Percentiles rank a stretch among this genome's conserved stretches.
Evolutionary conservation across 371 early-diverging fungal genomes (phyloP).

Genomic region (Nematocida ironsii): DNA sequence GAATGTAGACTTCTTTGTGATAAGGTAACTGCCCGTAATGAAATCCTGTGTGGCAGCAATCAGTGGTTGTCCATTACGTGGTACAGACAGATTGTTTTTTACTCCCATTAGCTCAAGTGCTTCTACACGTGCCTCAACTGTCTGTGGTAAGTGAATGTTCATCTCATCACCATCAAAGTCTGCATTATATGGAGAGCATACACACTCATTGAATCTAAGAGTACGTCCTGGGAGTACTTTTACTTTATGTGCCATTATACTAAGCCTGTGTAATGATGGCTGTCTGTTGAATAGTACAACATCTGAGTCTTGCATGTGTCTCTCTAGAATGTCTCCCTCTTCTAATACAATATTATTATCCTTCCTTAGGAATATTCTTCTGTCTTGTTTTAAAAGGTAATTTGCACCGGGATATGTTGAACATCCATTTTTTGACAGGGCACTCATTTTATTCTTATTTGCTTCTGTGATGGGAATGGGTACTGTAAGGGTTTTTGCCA

Average conservation of each 20-base stretch:
- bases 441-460: conserved; percentile 79
- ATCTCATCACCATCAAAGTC: conserved; percentile 99
- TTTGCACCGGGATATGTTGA: conserved; percentile 89
- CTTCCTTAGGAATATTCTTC: conserved; percentile 64
- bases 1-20: conserved; percentile 81
- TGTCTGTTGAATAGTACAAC: conserved; percentile 98
- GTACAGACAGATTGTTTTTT: conserved; percentile 90
- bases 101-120: conserved; percentile 91
- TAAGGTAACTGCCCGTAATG: conserved; percentile 86
- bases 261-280: conserved; percentile 93
- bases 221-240: conserved; percentile 92
- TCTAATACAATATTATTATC: conserved; percentile 72
- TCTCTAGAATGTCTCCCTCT: conserved; percentile 88
- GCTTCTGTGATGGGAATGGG: conserved; percentile 85
- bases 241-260: conserved; percentile 90
- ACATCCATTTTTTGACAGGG: conserved; percentile 78
- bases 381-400: conserved; percentile 73
- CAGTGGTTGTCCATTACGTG: conserved; percentile 91
- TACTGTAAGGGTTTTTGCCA: conserved; percentile 90
- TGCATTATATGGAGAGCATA: conserved; percentile 96
- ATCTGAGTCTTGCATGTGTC: conserved; percentile 90
- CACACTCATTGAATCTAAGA: conserved; percentile 97
- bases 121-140: conserved; percentile 93
- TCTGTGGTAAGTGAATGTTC: conserved; percentile 99
- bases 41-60: conserved; percentile 99